These are phyloP conservation scores for Aspergillus ibericus DNA, from an alignment of 2,329 filamentous ascomycete genomes.

Conservation along the genomic window DNA sequence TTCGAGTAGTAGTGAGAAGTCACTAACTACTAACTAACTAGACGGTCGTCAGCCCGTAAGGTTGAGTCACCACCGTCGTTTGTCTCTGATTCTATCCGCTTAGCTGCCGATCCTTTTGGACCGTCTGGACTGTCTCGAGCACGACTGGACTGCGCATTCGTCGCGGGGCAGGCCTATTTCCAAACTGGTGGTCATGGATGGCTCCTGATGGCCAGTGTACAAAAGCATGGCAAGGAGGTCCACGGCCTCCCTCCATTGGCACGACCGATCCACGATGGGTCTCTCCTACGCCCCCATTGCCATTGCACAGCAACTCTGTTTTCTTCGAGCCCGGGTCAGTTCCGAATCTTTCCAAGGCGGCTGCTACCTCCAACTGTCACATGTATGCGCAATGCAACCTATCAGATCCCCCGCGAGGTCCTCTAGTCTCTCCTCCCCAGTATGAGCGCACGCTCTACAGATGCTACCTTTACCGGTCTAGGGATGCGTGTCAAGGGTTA, in stretches of 20 bases:
- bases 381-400: slow-evolving; percentile 2
- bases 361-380: background rate
- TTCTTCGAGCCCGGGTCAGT: background rate
- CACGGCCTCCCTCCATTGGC: background rate
- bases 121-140: background rate
- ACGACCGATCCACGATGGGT: background rate
- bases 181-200: background rate
- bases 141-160: background rate
- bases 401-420: background rate
- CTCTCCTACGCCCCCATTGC: background rate
- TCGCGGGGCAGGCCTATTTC: background rate
- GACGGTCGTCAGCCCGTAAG: background rate
- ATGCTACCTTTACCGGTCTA: background rate
- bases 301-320: background rate
- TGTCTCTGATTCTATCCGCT: background rate
- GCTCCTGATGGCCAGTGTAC: background rate
- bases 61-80: background rate
- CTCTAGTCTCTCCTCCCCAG: background rate
- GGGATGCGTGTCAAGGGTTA: background rate
- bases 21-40: background rate
- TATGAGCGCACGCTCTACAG: background rate
- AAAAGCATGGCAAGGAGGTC: background rate
- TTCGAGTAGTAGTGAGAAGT: slow-evolving; percentile 8
- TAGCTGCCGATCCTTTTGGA: slow-evolving; percentile 8
- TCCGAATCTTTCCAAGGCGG: slow-evolving; percentile 1